Evolutionary conservation across 768 basidiomycete species (phyloP), one percentile per base, ranked within the genome.

Genomic region (Clitopilus hobsonii): DNA sequence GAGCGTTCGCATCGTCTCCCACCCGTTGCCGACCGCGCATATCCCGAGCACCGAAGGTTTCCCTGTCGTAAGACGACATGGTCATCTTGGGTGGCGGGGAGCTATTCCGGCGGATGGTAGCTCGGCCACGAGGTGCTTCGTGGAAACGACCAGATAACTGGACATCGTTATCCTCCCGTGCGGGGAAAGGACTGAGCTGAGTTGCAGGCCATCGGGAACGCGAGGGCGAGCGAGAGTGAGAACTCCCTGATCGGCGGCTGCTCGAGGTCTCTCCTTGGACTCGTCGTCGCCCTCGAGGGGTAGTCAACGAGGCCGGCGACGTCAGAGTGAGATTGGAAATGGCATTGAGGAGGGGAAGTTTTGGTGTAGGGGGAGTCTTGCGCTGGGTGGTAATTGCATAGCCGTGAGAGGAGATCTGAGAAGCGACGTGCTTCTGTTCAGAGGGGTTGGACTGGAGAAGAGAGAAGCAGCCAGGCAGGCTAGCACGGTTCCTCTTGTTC

Each of bases 401-500:
- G 30, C 68, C 74, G 48, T 82, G 80, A 45, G 80, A 78, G 49
- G 75, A 73, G 8, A 80, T 74, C 53, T 77, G 54, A 60, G 77
- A 71, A 52, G 81, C 74, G 45, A 72, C 55, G 61, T 68, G 67
- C 49, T 67, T 59, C 49, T 69, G 63, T 23, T 64, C 56, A 28
- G 64, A 57, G 16, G 74, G 61, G 49, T 75, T 76, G 59, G 69
- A 71, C 65, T 84, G 81, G 32, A 91, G 77, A 55, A 89, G 75
- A 48, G 86, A 88, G 67, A 91, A 91, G 69, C 83, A 88, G 18
- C 86, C 81, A 20, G 88, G 88, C 25, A 91, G 79, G 65, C 84
- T 86, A 45, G 84, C 83, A 66, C 88, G 86, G 67, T 84, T 87
- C 62, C 82, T 84, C 61, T 69, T 74, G 56, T 74, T 77, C 70